A percentile compares a stretch with the other conserved stretches of the same genome.
These are phyloP conservation scores for Gynostemma pentaphyllum DNA, from an alignment of 306 rosid genomes.

Conservation along the genomic window DNA sequence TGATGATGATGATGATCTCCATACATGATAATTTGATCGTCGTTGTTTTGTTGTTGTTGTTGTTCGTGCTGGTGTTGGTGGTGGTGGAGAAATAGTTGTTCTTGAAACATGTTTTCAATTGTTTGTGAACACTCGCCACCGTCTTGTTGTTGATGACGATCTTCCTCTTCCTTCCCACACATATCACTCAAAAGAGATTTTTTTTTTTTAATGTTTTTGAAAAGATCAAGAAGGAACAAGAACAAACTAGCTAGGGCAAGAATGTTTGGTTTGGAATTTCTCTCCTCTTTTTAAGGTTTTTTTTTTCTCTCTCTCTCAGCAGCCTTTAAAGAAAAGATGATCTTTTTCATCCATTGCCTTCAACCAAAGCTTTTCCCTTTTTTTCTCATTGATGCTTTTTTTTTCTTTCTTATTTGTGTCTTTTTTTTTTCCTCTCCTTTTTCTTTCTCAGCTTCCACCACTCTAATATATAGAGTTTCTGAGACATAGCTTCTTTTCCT, in stretches of 20 bases:
- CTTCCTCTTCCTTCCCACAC: slow-evolving; percentile 2
- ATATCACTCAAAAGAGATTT: slow-evolving; percentile 2
- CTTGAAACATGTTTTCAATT: slow-evolving; percentile 13
- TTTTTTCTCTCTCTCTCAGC: too few species aligned
- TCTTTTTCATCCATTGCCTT: neutral
- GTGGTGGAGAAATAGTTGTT: slow-evolving; percentile 38
- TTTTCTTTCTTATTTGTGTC: neutral
- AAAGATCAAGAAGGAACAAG: too few species aligned
- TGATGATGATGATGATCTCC: slow-evolving; percentile 13
- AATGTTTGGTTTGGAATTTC: too few species aligned
- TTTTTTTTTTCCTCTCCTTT: slow-evolving; percentile 19
- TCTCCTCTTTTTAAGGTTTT: too few species aligned
- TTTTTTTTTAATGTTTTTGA: too few species aligned
- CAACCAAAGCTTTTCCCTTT: slow-evolving; percentile 12
- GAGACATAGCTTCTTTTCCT: slow-evolving; percentile 47
- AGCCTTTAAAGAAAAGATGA: neutral
- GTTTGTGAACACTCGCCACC: slow-evolving; percentile 11
- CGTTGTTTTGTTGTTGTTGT: slow-evolving; percentile 21
- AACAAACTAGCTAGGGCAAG: too few species aligned
- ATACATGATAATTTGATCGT: slow-evolving; percentile 11
- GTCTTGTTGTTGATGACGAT: neutral
- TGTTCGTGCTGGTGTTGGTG: slow-evolving; percentile 18
- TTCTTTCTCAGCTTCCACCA: slow-evolving; percentile 30
- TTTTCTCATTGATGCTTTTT: neutral
- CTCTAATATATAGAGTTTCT: slow-evolving; percentile 43